Evolutionary conservation across 768 basidiomycete genomes (phyloP).

Genomic region (Sporobolomyces phaffii): DNA sequence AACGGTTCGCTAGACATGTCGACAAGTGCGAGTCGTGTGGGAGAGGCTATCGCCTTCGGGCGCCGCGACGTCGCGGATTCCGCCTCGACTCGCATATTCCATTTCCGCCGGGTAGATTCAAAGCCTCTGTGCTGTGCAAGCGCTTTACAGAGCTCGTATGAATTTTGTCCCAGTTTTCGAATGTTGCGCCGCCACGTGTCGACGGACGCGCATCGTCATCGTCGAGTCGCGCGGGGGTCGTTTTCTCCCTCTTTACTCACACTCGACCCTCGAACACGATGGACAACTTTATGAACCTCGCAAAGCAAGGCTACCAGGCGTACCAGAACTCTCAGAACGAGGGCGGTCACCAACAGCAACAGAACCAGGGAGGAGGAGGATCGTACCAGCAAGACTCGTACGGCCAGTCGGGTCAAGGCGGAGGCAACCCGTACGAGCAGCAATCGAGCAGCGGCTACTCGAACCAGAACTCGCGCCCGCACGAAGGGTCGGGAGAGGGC

Average conservation of each 20-base stretch:
- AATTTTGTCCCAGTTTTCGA: too few species aligned
- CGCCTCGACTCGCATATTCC: too few species aligned
- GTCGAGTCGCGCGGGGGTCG: too few species aligned
- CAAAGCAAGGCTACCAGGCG: conserved; percentile 20
- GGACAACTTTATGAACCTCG: conserved; percentile 23
- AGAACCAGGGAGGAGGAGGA: neutral
- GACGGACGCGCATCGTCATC: too few species aligned
- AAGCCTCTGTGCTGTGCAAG: too few species aligned
- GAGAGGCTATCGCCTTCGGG: too few species aligned
- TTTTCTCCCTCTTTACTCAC: neutral
- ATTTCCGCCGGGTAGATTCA: too few species aligned
- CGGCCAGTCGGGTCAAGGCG: conserved; percentile 8
- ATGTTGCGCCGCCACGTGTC: too few species aligned
- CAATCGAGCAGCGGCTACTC: neutral
- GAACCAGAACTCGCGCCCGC: neutral
- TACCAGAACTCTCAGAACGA: conserved; percentile 14
- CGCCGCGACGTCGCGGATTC: too few species aligned
- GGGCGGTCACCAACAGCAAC: neutral
- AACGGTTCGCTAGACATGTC: conserved; percentile 15
- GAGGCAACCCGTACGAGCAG: neutral
- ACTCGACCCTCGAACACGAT: neutral
- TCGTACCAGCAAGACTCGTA: conserved; percentile 7
- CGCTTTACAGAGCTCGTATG: too few species aligned
- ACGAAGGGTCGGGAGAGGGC: conserved; percentile 15
- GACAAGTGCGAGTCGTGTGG: neutral